phyloP scores from a whole-genome alignment of 352 stramenopile species.

The Phytopythium helicoides region DNA sequence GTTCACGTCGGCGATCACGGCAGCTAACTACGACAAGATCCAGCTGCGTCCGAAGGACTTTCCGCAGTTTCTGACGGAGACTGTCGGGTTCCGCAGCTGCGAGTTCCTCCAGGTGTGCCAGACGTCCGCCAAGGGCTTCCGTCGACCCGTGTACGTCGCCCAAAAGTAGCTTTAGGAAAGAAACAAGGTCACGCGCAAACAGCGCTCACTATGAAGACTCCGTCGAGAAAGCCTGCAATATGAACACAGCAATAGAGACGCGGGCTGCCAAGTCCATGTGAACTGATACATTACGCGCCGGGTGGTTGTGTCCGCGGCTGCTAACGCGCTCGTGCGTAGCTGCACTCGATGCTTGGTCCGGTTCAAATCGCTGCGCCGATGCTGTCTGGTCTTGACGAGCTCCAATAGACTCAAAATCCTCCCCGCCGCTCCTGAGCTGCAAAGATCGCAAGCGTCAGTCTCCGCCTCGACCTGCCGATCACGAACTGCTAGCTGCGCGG shows the following conservation, averaged over 20 bases:
- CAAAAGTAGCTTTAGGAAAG: too few species aligned
- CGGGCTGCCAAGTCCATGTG: too few species aligned
- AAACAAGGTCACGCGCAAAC: too few species aligned
- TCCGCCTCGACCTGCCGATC: background rate
- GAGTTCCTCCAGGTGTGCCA: conserved; percentile 74
- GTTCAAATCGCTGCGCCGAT: too few species aligned
- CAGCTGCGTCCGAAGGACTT: conserved; percentile 77
- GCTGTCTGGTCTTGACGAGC: too few species aligned
- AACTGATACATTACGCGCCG: too few species aligned
- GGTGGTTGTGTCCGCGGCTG: too few species aligned
- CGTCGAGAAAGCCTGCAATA: too few species aligned
- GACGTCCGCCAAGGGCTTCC: conserved; percentile 74
- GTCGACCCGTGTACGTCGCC: conserved; percentile 72
- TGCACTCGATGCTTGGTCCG: too few species aligned
- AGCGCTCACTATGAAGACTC: too few species aligned
- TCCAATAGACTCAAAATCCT: conserved; percentile 24
- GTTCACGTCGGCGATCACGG: conserved; percentile 75
- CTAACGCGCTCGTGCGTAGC: too few species aligned
- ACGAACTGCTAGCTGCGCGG: background rate
- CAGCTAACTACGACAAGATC: conserved; percentile 69
- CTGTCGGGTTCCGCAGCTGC: conserved; percentile 62
- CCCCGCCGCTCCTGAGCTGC: conserved; percentile 55
- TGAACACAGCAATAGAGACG: too few species aligned
- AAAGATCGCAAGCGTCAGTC: background rate
- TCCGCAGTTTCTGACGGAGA: conserved; percentile 46